These are phyloP conservation scores for Talaromyces sp. DNA, from an alignment of 2,329 filamentous ascomycete genomes.

Conservation along the genomic window DNA sequence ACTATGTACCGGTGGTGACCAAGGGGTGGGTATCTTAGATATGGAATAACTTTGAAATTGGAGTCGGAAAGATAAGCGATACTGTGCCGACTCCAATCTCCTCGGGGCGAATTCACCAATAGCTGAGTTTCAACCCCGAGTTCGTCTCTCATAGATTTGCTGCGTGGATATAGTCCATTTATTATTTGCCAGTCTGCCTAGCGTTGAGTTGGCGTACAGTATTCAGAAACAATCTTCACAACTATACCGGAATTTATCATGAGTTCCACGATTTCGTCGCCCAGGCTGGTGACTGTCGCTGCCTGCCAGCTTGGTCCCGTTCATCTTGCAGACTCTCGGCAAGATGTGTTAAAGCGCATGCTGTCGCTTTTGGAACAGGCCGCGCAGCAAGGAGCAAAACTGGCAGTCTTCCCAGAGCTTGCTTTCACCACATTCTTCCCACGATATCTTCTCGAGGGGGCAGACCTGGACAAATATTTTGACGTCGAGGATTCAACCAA, in stretches of 20 bases:
- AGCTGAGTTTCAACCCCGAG: no score
- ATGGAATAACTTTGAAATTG: no score
- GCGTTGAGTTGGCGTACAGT: no score
- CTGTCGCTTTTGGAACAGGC: slow-evolving; percentile 51
- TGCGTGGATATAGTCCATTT: no score
- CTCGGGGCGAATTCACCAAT: no score
- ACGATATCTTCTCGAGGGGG: slow-evolving; percentile 46
- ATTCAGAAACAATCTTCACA: background rate
- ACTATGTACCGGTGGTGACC: no score
- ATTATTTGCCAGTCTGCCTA: no score
- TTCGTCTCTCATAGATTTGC: no score
- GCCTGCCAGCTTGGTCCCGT: slow-evolving; percentile 56
- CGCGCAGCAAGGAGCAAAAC: slow-evolving; percentile 44
- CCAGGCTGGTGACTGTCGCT: slow-evolving; percentile 31
- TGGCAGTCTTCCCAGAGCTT: slow-evolving; percentile 57
- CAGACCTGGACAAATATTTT: slow-evolving; percentile 52
- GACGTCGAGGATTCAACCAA: slow-evolving; percentile 44
- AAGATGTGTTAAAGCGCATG: slow-evolving; percentile 50
- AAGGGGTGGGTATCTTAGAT: no score
- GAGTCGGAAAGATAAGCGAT: no score
- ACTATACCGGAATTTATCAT: background rate
- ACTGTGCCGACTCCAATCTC: no score
- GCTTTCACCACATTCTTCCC: slow-evolving; percentile 60
- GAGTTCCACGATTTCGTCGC: slow-evolving; percentile 15
- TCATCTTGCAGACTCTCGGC: slow-evolving; percentile 43